Percentiles rank a stretch among this genome's conserved stretches.
phyloP scores from a whole-genome alignment of 1,284 basidiomycete species.

The Cyathus pygmaeus region DNA sequence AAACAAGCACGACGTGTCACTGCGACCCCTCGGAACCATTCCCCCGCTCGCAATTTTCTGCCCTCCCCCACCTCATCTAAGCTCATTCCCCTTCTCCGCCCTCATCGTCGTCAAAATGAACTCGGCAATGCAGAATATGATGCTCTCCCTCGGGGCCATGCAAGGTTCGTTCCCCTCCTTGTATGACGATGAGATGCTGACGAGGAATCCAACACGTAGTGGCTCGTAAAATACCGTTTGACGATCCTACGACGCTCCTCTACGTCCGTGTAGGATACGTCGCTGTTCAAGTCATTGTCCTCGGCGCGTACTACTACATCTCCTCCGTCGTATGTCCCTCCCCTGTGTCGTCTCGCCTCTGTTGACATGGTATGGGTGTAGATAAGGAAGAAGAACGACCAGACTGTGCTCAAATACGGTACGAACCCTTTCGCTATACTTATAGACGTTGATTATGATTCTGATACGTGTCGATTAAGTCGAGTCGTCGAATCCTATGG shows the following conservation, averaged over 20 bases:
- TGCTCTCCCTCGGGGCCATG: conserved; percentile 91
- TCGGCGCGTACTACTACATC: conserved; percentile 81
- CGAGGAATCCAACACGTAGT: conserved; percentile 55
- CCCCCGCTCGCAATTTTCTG: background rate
- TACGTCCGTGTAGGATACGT: conserved; percentile 91
- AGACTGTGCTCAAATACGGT: conserved; percentile 95
- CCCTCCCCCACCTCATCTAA: background rate
- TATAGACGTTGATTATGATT: background rate
- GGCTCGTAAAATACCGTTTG: conserved; percentile 91
- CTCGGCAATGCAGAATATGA: conserved; percentile 73
- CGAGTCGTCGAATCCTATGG: conserved; percentile 70
- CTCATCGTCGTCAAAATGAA: conserved; percentile 52
- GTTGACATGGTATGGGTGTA: conserved; percentile 38
- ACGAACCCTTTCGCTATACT: conserved; percentile 28
- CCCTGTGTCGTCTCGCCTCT: conserved; percentile 4
- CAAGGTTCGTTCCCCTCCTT: conserved; percentile 62
- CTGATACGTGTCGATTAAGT: conserved; percentile 51
- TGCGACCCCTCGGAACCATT: background rate
- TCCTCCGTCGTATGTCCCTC: conserved; percentile 66
- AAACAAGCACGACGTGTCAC: too few relatives aligned
- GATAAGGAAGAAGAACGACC: conserved; percentile 96
- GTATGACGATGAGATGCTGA: conserved; percentile 13
- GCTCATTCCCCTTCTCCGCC: background rate
- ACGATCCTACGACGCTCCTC: conserved; percentile 84
- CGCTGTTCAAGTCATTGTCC: conserved; percentile 73